Evolutionary conservation across 352 stramenopile species (phyloP).

Genomic region (Phytophthora lateralis): DNA sequence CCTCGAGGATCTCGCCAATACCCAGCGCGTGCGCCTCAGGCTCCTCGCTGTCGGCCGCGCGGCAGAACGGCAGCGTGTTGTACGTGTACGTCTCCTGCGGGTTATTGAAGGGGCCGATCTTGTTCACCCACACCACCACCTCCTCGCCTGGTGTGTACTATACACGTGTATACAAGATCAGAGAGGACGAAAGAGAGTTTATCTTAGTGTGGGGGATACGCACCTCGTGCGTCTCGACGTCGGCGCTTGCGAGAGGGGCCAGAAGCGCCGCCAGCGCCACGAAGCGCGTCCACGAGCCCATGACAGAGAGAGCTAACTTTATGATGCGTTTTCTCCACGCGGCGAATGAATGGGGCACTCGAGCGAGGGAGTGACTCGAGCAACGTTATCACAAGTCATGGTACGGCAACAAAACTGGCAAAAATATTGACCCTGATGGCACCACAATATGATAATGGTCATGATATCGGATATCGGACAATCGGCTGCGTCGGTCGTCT

Average conservation of each 20-base stretch:
- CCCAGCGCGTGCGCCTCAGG: slow-evolving; percentile 85
- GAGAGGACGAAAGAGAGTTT: background rate
- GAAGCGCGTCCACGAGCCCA: slow-evolving; percentile 32
- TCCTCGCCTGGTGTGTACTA: slow-evolving; percentile 78
- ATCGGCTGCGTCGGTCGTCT: too few relatives aligned
- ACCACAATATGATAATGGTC: too few relatives aligned
- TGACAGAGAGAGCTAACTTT: slow-evolving; percentile 20
- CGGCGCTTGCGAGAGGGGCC: slow-evolving; percentile 22
- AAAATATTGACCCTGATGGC: too few relatives aligned
- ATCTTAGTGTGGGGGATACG: background rate
- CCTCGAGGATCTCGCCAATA: slow-evolving; percentile 96
- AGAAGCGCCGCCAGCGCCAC: slow-evolving; percentile 29
- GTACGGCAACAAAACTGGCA: background rate
- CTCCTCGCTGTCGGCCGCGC: slow-evolving; percentile 83
- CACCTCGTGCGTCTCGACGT: slow-evolving; percentile 72
- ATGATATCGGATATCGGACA: too few relatives aligned
- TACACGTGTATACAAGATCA: background rate
- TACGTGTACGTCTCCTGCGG: slow-evolving; percentile 99
- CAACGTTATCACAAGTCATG: background rate
- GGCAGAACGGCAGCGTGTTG: slow-evolving; percentile 98
- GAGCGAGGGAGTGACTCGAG: background rate
- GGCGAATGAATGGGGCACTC: background rate
- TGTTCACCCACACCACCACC: slow-evolving; percentile 97
- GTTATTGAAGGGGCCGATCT: slow-evolving; percentile 97
- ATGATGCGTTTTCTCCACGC: slow-evolving; percentile 13